Base-by-base conservation (phyloP, 2,329 filamentous ascomycete genomes). In the Bipolaris gigantea region DNA sequence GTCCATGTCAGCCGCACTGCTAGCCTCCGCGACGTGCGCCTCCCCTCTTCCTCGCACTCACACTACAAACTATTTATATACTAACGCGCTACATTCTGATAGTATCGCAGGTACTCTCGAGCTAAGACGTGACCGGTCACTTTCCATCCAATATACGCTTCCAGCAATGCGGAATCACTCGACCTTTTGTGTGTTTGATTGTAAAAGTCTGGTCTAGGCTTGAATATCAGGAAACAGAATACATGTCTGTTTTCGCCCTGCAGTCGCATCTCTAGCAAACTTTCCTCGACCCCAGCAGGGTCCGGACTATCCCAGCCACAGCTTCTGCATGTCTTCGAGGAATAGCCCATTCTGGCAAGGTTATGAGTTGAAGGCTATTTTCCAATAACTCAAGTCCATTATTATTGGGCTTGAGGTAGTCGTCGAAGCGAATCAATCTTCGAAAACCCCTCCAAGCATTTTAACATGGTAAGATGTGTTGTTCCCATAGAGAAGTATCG, bases 1-100 rank as follows among this genome's bases (percentile, higher is more conserved):
- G 46, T 34, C 48, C 32, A 27, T 27, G 27, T 34, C 50, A 48
- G 43, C 36, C 43, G 47, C 50, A 36, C 23, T 25, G 44, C 39
- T 40, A 41, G 32, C n/a, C 23, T 16, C 32, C 33, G 50, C 39
- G 11, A 44, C 25, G 21, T 38, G 33, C 33, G 10, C 40, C 27
- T 18, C 40, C 39, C 40, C 40, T 42, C 40, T 39, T 15, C 40
- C 19, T 30, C 32, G n/a, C 19, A 13, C 25, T 16, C 10, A 43
- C 40, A 30, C 25, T 30, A 32, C 25, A 21, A 15, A n/a, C 25
- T 16, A 11, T 43, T 19, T 16, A 30, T 43, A 43, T 27, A 32
- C n/a, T 9, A 30, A 42, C n/a, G 10, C n/a, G n/a, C n/a, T 13
- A 10, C 10, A 33, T 32, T 30, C 27, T 13, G 25, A 15, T 7